phyloP scores from a whole-genome alignment of 2,329 filamentous ascomycete genomes.

The Colletotrichum karsti region DNA sequence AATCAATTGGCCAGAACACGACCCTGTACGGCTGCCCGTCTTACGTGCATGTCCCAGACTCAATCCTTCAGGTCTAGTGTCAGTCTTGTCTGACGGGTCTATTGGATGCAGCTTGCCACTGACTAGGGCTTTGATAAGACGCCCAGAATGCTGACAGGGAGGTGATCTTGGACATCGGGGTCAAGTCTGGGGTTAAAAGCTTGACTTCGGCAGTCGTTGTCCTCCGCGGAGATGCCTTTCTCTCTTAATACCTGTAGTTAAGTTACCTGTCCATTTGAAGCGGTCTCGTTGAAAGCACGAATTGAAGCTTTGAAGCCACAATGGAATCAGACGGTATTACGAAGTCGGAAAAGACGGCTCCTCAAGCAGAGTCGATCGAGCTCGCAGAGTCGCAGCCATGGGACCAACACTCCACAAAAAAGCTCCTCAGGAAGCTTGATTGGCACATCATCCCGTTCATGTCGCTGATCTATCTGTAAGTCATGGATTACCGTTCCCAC shows the following conservation, averaged over 20 bases:
- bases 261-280: not conserved
- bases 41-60: slow-evolving; percentile 7
- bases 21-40: not conserved
- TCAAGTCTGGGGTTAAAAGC: slow-evolving; percentile 14
- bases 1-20: slow-evolving; percentile 4
- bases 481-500: not conserved
- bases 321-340: not conserved
- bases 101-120: not conserved
- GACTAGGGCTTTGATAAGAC: slow-evolving; percentile 15
- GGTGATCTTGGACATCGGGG: not conserved
- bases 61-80: not conserved
- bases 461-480: slow-evolving; percentile 58
- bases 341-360: slow-evolving; percentile 13
- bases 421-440: slow-evolving; percentile 57
- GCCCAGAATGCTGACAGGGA: not conserved
- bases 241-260: not conserved
- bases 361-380: slow-evolving; percentile 10
- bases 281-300: too few relatives aligned
- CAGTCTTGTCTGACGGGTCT: not conserved
- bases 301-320: not conserved
- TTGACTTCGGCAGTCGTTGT: slow-evolving; percentile 9
- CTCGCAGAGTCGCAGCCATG: slow-evolving; percentile 32
- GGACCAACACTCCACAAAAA: slow-evolving; percentile 40
- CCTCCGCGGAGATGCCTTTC: not conserved
- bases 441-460: slow-evolving; percentile 62